Evolutionary conservation across 2,329 filamentous ascomycete species (phyloP).

Genomic region (Keithomyces neogunnii): DNA sequence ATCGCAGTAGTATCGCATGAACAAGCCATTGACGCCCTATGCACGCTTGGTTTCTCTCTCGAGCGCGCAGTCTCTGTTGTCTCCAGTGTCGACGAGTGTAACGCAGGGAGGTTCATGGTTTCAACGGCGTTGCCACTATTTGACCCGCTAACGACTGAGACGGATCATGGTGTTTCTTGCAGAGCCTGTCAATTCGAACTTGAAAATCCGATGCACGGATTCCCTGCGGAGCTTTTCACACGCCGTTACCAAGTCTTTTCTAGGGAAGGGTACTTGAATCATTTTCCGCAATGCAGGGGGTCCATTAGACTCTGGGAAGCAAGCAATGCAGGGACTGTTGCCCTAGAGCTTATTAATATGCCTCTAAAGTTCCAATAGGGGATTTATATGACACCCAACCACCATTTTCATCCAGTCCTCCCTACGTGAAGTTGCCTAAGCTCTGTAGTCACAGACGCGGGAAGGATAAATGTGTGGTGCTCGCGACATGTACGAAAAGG

Average conservation of each 20-base stretch:
- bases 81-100: not conserved
- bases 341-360: not conserved
- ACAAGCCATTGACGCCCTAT: slow-evolving; percentile 1
- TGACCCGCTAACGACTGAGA: not conserved
- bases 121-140: slow-evolving; percentile 1
- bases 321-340: not conserved
- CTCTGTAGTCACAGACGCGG: too few species aligned
- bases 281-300: slow-evolving; percentile 1
- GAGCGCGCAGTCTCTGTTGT: not conserved
- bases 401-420: too few species aligned
- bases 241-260: not conserved
- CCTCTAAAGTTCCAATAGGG: not conserved
- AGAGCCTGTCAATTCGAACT: slow-evolving; percentile 1
- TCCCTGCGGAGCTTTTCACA: not conserved
- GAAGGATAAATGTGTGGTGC: too few species aligned
- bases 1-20: not conserved
- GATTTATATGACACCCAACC: not conserved
- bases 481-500: too few species aligned
- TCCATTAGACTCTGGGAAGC: slow-evolving; percentile 1
- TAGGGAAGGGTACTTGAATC: slow-evolving; percentile 1
- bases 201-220: slow-evolving; percentile 1
- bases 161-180: not conserved
- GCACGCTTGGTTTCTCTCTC: not conserved
- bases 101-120: not conserved
- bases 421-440: too few species aligned